Evolutionary conservation across 2,329 filamentous ascomycete species (phyloP).

Genomic region (Diaporthe batatas): DNA sequence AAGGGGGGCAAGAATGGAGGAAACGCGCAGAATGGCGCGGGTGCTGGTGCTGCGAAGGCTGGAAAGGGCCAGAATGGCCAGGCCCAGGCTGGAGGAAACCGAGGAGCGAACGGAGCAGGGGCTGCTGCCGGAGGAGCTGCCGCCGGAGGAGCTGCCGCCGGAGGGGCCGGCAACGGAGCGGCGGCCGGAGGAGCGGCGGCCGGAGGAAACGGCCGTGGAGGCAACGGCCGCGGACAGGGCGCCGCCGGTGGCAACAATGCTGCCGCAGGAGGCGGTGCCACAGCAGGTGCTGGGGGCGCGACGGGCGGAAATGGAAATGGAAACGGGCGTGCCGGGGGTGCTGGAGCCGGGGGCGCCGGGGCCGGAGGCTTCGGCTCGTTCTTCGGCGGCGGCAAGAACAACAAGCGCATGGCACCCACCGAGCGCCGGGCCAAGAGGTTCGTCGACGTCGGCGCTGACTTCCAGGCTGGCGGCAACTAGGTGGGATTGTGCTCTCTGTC

Average conservation of each 20-base stretch:
- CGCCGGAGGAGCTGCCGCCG: neutral
- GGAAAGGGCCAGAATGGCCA: neutral
- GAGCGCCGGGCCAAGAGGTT: conserved; percentile 25
- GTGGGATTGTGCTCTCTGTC: neutral
- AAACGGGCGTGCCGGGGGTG: neutral
- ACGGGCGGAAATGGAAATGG: neutral
- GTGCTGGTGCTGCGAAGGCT: no score
- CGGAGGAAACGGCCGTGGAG: conserved; percentile 1
- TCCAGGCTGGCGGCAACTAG: conserved; percentile 1
- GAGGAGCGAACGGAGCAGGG: conserved; percentile 5
- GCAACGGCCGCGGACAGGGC: neutral
- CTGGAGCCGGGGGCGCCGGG: no score
- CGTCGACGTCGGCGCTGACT: conserved; percentile 25
- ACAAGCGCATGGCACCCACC: conserved; percentile 24
- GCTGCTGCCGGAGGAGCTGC: no score
- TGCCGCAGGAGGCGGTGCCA: neutral
- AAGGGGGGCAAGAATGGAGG: neutral
- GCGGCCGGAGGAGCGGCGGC: neutral
- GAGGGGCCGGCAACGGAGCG: neutral
- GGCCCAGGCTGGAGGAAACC: conserved; percentile 24
- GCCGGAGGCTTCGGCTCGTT: neutral
- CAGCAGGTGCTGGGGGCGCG: neutral
- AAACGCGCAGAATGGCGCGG: no score
- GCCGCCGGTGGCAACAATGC: conserved; percentile 2
- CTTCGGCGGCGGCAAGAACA: conserved; percentile 15